Conservation (phyloP, 2,329 filamentous ascomycete species). For the Venturia carpophila region DNA sequence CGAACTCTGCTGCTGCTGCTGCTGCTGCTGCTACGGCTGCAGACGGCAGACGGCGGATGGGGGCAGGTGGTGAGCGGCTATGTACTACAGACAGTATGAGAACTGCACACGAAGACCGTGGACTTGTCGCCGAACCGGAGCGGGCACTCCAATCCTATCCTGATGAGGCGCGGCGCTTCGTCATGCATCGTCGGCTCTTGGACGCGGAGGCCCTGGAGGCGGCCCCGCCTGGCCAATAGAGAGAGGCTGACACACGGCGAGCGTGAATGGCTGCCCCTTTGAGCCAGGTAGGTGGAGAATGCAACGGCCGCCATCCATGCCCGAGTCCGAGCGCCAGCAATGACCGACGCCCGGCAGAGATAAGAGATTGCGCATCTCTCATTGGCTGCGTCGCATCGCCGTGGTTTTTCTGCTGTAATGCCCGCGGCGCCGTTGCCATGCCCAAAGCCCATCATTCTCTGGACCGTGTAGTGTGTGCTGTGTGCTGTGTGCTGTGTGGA, state of each 20-base stretch:
- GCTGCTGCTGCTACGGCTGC: too few species aligned
- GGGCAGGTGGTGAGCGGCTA: not conserved
- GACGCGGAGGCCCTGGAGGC: not conserved
- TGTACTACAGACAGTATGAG: too few species aligned
- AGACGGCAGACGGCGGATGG: too few species aligned
- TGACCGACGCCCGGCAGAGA: not conserved
- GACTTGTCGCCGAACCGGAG: not conserved
- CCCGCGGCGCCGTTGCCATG: not conserved
- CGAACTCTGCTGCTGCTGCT: too few species aligned
- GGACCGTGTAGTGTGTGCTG: too few species aligned
- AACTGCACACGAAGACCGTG: too few species aligned
- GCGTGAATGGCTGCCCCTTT: not conserved
- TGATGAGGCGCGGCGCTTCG: not conserved
- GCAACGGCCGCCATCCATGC: not conserved
- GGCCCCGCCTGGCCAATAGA: not conserved
- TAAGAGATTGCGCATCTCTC: not conserved
- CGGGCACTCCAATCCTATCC: not conserved
- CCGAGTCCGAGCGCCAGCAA: not conserved
- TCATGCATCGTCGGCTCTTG: slow-evolving; percentile 1
- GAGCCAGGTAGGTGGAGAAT: not conserved
- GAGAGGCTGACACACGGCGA: not conserved
- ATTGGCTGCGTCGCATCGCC: not conserved
- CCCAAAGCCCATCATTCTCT: too few species aligned
- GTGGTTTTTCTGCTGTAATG: not conserved
- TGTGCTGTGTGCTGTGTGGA: too few species aligned